phyloP scores from a whole-genome alignment of 352 stramenopile species.

The Pythium rhizo-oryzae region DNA sequence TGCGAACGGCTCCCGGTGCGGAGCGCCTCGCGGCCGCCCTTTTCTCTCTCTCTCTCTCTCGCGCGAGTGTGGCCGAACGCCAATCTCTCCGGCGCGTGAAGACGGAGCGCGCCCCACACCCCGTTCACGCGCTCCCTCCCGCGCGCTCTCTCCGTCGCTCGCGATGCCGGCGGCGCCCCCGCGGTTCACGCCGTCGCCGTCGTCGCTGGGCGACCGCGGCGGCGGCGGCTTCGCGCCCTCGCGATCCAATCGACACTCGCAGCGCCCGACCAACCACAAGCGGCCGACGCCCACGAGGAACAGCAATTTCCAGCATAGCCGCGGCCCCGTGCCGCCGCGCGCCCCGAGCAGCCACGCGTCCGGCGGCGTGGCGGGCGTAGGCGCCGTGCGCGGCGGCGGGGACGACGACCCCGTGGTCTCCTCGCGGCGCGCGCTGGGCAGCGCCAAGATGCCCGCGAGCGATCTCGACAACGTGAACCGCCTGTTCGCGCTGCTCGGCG shows the following conservation, averaged over 20 bases:
- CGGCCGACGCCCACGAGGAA: slow-evolving; percentile 7
- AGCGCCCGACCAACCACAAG: slow-evolving; percentile 13
- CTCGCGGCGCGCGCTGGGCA: slow-evolving; percentile 21
- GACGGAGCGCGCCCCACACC: too few species aligned
- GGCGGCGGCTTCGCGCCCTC: not conserved
- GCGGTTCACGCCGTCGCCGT: slow-evolving; percentile 23
- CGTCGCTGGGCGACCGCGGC: slow-evolving; percentile 1
- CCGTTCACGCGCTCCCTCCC: not conserved
- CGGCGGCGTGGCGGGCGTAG: not conserved
- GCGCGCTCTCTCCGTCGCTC: not conserved
- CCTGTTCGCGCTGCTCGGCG: slow-evolving; percentile 16
- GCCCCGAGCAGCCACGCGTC: not conserved
- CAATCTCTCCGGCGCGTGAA: not conserved
- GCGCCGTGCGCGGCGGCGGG: not conserved
- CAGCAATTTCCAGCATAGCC: not conserved
- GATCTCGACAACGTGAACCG: slow-evolving; percentile 31
- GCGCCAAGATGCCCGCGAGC: slow-evolving; percentile 22
- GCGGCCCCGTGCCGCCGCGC: too few species aligned
- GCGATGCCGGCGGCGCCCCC: slow-evolving; percentile 20
- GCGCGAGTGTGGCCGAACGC: not conserved
- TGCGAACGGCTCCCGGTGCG: too few species aligned
- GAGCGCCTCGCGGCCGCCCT: not conserved
- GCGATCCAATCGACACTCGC: not conserved
- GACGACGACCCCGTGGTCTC: slow-evolving; percentile 19
- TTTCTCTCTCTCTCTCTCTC: not conserved